Base-by-base conservation (phyloP, 306 rosid genomes). In the Quercus alba region DNA sequence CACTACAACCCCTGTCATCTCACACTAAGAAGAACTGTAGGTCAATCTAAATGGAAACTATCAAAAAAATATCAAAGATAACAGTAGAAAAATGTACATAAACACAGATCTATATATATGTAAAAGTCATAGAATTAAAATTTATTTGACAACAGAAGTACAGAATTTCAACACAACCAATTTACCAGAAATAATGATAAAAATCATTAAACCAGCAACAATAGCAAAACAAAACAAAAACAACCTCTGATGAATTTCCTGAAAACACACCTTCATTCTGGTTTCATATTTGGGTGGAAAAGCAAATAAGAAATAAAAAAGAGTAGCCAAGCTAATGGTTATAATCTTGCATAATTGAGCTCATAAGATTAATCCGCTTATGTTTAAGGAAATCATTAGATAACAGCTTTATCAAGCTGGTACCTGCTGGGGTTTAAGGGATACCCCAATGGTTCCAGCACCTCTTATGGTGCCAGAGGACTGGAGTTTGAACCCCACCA, bases 1-100 rank as follows among this genome's bases (percentile, higher is more conserved):
- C 72, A 96, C 97, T 33, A 96, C 99, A 78, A 96, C 98, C 84
- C 99, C 99, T 87, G 99, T 96, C 99, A 96, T 96, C 98, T 96
- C 98, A 81, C 99, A 93, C 99, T 96, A 84, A 78, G 82, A 86
- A 86, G 72, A 88, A 86, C 31, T 75, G 78, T 80, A 78, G 56
- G 84, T 96, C 91, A 90, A 87, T 74, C 71, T 81, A 77, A 85
- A 46, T 31, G 84, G 69, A 82, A 78, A 80, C 18, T 7, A 15
- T 51, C 3, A 26, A 64, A 30, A 2, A 61, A 21, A 56, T 52
- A 70, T 58, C 10, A 20, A 25, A 33, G 75, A 69, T 51, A 68
- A 17, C 33, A 73, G 26, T 8, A 56, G 69, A 67, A 57, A n/a
- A 19, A 31, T 55, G 18, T 19, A 35, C 30, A 38, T 46, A 55